Evolutionary conservation across 768 basidiomycete genomes (phyloP).

Genomic region (Boletus pseudo-olivaceus): DNA sequence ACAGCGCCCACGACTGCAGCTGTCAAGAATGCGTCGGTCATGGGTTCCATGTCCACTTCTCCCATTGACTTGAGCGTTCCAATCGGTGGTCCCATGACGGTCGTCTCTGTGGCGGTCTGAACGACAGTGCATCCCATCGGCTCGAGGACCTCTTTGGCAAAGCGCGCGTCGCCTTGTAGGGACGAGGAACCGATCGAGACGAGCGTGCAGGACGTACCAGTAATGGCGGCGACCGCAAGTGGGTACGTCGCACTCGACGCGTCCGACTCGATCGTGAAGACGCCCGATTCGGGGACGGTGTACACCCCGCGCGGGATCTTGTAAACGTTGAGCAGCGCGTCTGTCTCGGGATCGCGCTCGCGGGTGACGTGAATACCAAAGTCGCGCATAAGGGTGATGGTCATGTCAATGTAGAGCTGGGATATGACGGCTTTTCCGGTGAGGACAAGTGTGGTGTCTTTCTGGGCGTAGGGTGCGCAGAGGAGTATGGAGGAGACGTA

Average conservation of each 20-base stretch:
- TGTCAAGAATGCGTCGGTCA: conserved; percentile 99
- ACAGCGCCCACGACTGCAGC: conserved; percentile 92
- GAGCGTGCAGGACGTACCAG: conserved; percentile 94
- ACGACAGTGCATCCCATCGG: conserved; percentile 92
- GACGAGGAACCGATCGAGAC: conserved; percentile 86
- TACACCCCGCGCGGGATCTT: conserved; percentile 81
- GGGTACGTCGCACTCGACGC: conserved; percentile 97
- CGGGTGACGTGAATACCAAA: conserved; percentile 82
- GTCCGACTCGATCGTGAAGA: conserved; percentile 92
- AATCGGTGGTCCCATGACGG: conserved; percentile 87
- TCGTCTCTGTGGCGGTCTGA: conserved; percentile 86
- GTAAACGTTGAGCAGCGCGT: conserved; percentile 74
- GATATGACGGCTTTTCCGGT: conserved; percentile 95
- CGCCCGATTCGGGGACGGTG: conserved; percentile 55
- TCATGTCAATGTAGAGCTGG: conserved; percentile 99
- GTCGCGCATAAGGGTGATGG: conserved; percentile 93
- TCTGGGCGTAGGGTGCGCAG: conserved; percentile 87
- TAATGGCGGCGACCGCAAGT: conserved; percentile 94
- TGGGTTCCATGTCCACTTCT: conserved; percentile 95
- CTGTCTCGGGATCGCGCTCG: conserved; percentile 53
- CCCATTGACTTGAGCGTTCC: conserved; percentile 61
- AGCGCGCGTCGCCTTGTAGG: conserved; percentile 95
- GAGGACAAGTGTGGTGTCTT: conserved; percentile 85
- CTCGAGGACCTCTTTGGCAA: conserved; percentile 89
- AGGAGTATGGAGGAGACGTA: conserved; percentile 97